A percentile compares a stretch with the other conserved stretches of the same genome.
Conservation (phyloP, 2,329 filamentous ascomycete genomes). For the Metarhizium anisopliae region DNA sequence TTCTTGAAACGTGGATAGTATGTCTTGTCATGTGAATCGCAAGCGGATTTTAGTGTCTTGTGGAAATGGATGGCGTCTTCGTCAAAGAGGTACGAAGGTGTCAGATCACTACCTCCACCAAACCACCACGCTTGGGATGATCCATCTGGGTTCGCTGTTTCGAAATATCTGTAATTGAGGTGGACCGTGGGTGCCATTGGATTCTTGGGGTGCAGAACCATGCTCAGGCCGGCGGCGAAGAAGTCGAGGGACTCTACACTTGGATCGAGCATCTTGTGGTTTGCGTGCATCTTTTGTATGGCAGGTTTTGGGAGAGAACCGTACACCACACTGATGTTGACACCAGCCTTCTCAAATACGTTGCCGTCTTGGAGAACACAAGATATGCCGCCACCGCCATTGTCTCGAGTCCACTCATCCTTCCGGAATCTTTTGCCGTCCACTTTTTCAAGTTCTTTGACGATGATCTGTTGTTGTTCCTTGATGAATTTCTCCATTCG, state of each 20-base stretch:
- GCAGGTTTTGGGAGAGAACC: slow-evolving; percentile 79
- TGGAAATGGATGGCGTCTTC: slow-evolving; percentile 98
- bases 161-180: slow-evolving; percentile 97
- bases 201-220: slow-evolving; percentile 89
- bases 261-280: slow-evolving; percentile 82
- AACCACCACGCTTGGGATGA: slow-evolving; percentile 93
- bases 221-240: slow-evolving; percentile 86
- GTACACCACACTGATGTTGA: slow-evolving; percentile 93
- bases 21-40: slow-evolving; percentile 82
- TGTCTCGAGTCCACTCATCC: slow-evolving; percentile 80
- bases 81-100: slow-evolving; percentile 88
- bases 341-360: slow-evolving; percentile 95
- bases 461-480: slow-evolving; percentile 81
- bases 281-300: slow-evolving; percentile 85
- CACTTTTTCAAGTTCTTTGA: slow-evolving; percentile 70
- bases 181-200: slow-evolving; percentile 97
- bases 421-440: slow-evolving; percentile 75
- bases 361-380: slow-evolving; percentile 94
- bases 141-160: slow-evolving; percentile 80
- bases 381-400: slow-evolving; percentile 87
- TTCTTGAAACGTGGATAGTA: slow-evolving; percentile 95
- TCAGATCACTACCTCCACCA: slow-evolving; percentile 88
- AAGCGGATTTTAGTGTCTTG: slow-evolving; percentile 81
- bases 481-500: slow-evolving; percentile 97
- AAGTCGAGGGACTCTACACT: slow-evolving; percentile 80